These are phyloP conservation scores for Microdochium bolleyi DNA, from an alignment of 2,329 filamentous ascomycete species.

Conservation along the genomic window DNA sequence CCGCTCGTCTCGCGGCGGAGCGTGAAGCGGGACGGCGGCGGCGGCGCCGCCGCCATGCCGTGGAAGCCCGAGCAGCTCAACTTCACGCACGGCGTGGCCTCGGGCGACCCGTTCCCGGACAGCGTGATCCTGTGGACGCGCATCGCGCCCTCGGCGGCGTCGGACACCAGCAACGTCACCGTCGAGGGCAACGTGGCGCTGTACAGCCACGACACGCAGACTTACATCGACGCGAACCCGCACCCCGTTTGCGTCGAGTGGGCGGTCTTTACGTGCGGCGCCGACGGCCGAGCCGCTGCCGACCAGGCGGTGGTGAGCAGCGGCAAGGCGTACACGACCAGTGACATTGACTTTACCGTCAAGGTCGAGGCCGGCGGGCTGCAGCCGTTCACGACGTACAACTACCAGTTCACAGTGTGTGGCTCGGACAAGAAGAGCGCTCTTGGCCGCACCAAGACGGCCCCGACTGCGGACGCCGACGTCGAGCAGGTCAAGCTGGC, in stretches of 20 bases:
- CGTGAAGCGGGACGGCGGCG: conserved; percentile 27
- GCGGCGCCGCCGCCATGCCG: no score
- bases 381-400: conserved; percentile 20
- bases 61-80: conserved; percentile 38
- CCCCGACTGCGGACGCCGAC: conserved; percentile 16
- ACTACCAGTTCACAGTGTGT: conserved; percentile 24
- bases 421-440: conserved; percentile 19
- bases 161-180: conserved; percentile 35
- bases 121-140: conserved; percentile 50
- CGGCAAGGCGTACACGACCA: conserved; percentile 60
- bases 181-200: conserved; percentile 32
- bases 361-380: conserved; percentile 51
- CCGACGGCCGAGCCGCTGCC: conserved; percentile 11
- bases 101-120: conserved; percentile 42
- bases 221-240: conserved; percentile 31
- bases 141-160: conserved; percentile 33
- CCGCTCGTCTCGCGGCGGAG: conserved; percentile 51
- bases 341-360: conserved; percentile 68
- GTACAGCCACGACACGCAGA: conserved; percentile 38
- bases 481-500: conserved; percentile 19
- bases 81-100: conserved; percentile 56
- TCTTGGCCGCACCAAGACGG: conserved; percentile 24
- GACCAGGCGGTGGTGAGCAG: conserved; percentile 36
- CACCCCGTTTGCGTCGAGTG: conserved; percentile 60
- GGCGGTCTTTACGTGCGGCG: conserved; percentile 42